Evolutionary conservation across 495 filamentous ascomycete species (phyloP).

Genomic region (Penicillium riverlandense): DNA sequence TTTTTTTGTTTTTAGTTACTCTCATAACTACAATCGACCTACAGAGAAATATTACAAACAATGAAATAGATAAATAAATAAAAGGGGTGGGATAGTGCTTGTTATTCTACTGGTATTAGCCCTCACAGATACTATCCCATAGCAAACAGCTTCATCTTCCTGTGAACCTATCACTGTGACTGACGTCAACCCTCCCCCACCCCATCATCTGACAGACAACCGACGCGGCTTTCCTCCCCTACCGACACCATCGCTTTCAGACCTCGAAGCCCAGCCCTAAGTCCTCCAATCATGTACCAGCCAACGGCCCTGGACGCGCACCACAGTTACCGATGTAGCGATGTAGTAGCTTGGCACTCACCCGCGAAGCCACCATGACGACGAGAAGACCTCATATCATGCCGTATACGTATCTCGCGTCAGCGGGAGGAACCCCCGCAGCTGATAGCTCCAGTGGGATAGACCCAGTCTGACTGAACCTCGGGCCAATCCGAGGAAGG

Average conservation of each 20-base stretch:
- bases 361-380: slow-evolving; percentile 53
- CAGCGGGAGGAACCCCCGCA: slow-evolving; percentile 16
- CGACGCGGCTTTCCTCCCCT: slow-evolving; percentile 2
- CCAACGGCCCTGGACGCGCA: slow-evolving; percentile 27
- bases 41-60: too few species aligned
- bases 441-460: slow-evolving; percentile 20
- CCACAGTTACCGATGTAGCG: slow-evolving; percentile 14
- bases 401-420: slow-evolving; percentile 23
- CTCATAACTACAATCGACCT: too few species aligned
- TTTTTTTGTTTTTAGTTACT: too few species aligned
- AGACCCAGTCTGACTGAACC: slow-evolving; percentile 51
- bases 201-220: background rate
- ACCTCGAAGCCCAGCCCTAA: slow-evolving; percentile 9
- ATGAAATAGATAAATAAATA: too few species aligned
- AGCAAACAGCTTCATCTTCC: background rate
- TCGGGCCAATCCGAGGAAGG: too few species aligned
- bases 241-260: slow-evolving; percentile 32
- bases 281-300: slow-evolving; percentile 18
- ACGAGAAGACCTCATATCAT: slow-evolving; percentile 52
- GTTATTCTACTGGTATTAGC: too few species aligned
- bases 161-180: slow-evolving; percentile 10
- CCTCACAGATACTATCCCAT: too few species aligned
- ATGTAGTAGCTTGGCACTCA: slow-evolving; percentile 43
- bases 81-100: too few species aligned
- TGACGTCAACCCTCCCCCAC: too few species aligned